A percentile compares a stretch with the other conserved stretches of the same genome.
phyloP scores from a whole-genome alignment of 23 red algal species.

The Gracilaria vermiculophylla region DNA sequence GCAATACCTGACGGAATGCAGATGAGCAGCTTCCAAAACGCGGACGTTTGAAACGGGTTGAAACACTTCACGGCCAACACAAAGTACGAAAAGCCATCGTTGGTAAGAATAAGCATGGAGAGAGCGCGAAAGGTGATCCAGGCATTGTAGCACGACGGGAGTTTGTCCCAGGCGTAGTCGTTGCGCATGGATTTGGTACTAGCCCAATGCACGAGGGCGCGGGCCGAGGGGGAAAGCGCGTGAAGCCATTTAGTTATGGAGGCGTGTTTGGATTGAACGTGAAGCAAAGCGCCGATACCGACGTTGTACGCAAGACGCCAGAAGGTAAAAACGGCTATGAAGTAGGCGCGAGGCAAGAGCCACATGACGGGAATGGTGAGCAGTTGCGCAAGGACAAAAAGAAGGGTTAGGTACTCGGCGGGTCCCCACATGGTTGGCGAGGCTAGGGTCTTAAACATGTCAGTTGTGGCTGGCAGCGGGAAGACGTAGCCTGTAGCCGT shows the following conservation, averaged over 20 bases:
- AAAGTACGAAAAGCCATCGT: conserved; percentile 92
- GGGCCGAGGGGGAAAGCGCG: conserved; percentile 27
- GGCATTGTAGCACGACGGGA: conserved; percentile 74
- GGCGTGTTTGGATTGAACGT: conserved; percentile 45
- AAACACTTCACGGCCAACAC: conserved; percentile 67
- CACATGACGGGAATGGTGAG: conserved; percentile 9
- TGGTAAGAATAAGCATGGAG: conserved; percentile 87
- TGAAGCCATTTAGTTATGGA: conserved; percentile 57
- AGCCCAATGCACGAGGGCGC: conserved; percentile 20
- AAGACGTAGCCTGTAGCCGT: conserved; percentile 16
- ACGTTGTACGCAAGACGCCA: conserved; percentile 95
- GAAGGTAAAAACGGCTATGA: conserved; percentile 73
- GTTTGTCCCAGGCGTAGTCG: conserved; percentile 43
- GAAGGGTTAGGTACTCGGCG: conserved; percentile 54
- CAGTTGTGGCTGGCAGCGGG: conserved; percentile 49
- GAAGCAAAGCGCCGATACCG: conserved; percentile 71
- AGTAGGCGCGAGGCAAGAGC: conserved; percentile 42
- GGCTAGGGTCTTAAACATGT: conserved; percentile 70
- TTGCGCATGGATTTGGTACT: conserved; percentile 28
- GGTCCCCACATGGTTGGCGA: conserved; percentile 58
- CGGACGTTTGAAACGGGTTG: conserved; percentile 33
- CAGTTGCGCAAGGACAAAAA: conserved; percentile 16
- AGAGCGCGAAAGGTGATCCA: conserved; percentile 91
- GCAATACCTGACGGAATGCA: conserved; percentile 51
- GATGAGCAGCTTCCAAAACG: conserved; percentile 7